These are phyloP conservation scores for Lasiodiplodia sp. DNA, from an alignment of 2,329 filamentous ascomycete genomes.

Conservation along the genomic window DNA sequence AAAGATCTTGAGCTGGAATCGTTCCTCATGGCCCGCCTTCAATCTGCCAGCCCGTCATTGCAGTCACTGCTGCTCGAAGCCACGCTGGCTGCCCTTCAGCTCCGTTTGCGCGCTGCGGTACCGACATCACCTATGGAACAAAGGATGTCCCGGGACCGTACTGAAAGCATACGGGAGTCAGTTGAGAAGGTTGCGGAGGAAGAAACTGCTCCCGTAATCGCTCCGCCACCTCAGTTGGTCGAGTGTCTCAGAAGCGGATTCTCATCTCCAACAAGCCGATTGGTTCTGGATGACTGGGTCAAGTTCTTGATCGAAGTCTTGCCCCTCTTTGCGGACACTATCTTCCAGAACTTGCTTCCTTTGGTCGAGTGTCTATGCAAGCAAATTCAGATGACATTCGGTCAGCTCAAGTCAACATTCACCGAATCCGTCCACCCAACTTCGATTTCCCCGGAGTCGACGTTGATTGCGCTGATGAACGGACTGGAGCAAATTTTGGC, in stretches of 20 bases:
- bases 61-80: constrained; percentile 82
- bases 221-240: constrained; percentile 75
- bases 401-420: constrained; percentile 72
- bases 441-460: constrained; percentile 67
- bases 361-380: constrained; percentile 88
- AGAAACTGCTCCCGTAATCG: constrained; percentile 43
- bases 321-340: constrained; percentile 80
- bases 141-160: constrained; percentile 20
- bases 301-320: constrained; percentile 82
- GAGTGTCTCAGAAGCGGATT: constrained; percentile 85
- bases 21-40: constrained; percentile 72
- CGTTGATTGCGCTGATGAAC: constrained; percentile 85
- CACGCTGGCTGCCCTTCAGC: constrained; percentile 75
- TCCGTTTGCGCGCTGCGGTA: constrained; percentile 48
- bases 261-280: constrained; percentile 73
- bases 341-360: constrained; percentile 90
- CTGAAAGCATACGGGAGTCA: constrained; percentile 45
- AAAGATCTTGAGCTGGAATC: constrained; percentile 73
- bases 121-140: constrained; percentile 1
- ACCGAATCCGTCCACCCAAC: constrained; percentile 41
- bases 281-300: constrained; percentile 91
- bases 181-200: constrained; percentile 42
- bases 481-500: constrained; percentile 91
- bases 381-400: constrained; percentile 77
- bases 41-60: constrained; percentile 66